These are phyloP conservation scores for Hondaea fermentalgiana DNA, from an alignment of 108 stramenopile genomes.

Conservation along the genomic window DNA sequence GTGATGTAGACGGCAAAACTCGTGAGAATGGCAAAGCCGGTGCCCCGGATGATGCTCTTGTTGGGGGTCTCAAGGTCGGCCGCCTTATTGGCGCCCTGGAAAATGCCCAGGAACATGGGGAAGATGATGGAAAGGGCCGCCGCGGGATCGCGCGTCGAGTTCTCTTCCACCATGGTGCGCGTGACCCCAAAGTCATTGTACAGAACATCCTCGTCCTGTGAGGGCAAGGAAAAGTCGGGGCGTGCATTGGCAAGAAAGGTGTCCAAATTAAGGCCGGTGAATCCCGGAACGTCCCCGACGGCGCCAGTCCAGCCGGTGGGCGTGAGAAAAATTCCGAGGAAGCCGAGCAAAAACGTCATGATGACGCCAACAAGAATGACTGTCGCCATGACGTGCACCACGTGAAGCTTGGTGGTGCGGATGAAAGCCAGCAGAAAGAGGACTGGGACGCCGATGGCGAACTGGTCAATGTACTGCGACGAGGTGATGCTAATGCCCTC, in stretches of 20 bases:
- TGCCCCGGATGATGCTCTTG: neutral
- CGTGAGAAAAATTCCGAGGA: neutral
- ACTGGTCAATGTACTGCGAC: neutral
- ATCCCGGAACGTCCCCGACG: neutral
- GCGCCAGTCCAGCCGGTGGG: neutral
- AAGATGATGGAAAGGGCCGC: neutral
- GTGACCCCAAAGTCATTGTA: neutral
- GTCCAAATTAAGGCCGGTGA: neutral
- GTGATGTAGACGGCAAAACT: neutral
- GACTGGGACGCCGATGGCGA: neutral
- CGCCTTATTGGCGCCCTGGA: conserved; percentile 14
- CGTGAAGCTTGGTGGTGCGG: neutral
- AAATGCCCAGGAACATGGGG: neutral
- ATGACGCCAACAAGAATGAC: neutral
- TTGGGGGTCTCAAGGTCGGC: neutral
- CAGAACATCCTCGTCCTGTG: neutral
- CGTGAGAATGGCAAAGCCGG: neutral
- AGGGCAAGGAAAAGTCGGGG: neutral
- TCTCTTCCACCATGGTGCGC: neutral
- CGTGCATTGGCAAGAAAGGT: neutral
- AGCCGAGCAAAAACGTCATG: neutral
- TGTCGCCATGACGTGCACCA: neutral
- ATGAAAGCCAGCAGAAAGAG: neutral
- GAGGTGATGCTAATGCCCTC: neutral
- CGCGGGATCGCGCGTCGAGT: neutral